Evolutionary conservation across 805 yeast species (phyloP).

Genomic region (Zygoascus biomembranicola): DNA sequence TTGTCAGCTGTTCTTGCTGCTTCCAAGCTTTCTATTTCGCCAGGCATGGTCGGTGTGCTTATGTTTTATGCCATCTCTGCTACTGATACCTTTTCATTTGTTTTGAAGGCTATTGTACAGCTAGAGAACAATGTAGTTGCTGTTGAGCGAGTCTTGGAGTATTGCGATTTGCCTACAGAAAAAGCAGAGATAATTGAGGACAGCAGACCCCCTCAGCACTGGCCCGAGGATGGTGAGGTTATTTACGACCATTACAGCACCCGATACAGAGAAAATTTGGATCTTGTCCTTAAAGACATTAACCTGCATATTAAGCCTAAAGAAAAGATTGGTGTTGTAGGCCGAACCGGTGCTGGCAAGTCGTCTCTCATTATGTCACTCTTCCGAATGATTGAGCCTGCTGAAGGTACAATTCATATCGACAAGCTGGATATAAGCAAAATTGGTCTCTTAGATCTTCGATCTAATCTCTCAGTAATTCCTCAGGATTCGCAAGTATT

Average conservation of each 20-base stretch:
- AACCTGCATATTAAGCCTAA: conserved; percentile 62
- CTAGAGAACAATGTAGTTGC: conserved; percentile 89
- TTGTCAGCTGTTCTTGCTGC: conserved; percentile 59
- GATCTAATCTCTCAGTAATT: conserved; percentile 52
- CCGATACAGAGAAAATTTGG: conserved; percentile 58
- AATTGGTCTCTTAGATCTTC: conserved; percentile 47
- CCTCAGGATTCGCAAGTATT: conserved; percentile 67
- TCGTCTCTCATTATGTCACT: conserved; percentile 73
- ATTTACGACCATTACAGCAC: conserved; percentile 63
- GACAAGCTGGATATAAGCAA: conserved; percentile 48
- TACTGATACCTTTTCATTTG: conserved; percentile 82
- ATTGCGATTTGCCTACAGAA: conserved; percentile 39
- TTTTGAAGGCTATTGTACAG: conserved; percentile 87
- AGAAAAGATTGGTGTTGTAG: conserved; percentile 76
- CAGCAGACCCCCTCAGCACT: conserved; percentile 52
- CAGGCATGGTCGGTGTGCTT: conserved; percentile 85
- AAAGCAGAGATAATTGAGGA: conserved; percentile 59
- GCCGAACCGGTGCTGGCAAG: conserved; percentile 87
- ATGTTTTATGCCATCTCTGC: conserved; percentile 80
- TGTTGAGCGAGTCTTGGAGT: conserved; percentile 47
- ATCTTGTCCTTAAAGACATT: conserved; percentile 58
- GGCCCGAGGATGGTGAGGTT: conserved; percentile 67
- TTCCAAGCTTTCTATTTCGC: conserved; percentile 44
- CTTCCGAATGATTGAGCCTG: conserved; percentile 49
- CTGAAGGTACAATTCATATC: conserved; percentile 41